phyloP scores from a whole-genome alignment of 2,329 filamentous ascomycete genomes.

The Erysiphe pulchra region DNA sequence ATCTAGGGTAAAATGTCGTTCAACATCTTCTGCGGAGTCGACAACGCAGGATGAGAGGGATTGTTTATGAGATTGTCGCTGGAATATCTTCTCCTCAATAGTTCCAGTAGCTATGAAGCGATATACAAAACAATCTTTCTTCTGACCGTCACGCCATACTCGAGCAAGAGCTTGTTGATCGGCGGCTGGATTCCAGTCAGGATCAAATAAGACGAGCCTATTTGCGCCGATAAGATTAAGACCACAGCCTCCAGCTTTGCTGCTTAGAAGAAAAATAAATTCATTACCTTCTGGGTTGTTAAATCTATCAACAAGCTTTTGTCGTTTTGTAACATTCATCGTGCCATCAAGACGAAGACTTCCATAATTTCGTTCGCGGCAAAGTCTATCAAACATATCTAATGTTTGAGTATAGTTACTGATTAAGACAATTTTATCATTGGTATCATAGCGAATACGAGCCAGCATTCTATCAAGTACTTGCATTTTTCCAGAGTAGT shows the following conservation, averaged over 20 bases:
- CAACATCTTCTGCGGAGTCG: conserved; percentile 87
- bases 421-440: conserved; percentile 97
- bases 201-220: conserved; percentile 83
- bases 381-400: conserved; percentile 80
- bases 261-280: conserved; percentile 87
- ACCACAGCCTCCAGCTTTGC: conserved; percentile 89
- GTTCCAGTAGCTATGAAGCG: conserved; percentile 97
- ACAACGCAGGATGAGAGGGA: conserved; percentile 89
- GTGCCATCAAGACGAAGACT: conserved; percentile 77
- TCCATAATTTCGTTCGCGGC: conserved; percentile 63
- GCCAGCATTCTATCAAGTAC: conserved; percentile 96
- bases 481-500: conserved; percentile 96
- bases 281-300: conserved; percentile 78
- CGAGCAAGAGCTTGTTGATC: conserved; percentile 92
- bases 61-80: conserved; percentile 94
- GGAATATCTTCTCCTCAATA: conserved; percentile 98
- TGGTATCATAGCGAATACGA: conserved; percentile 82
- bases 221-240: conserved; percentile 90
- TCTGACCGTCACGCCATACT: conserved; percentile 97
- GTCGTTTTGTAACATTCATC: conserved; percentile 92
- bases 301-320: conserved; percentile 94
- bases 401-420: conserved; percentile 95
- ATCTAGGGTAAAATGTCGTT: conserved; percentile 85
- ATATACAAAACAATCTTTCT: conserved; percentile 98
- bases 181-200: conserved; percentile 92